These are phyloP conservation scores for Cytauxzoon felis DNA, from an alignment of 169 alveolate genomes.

Conservation along the genomic window DNA sequence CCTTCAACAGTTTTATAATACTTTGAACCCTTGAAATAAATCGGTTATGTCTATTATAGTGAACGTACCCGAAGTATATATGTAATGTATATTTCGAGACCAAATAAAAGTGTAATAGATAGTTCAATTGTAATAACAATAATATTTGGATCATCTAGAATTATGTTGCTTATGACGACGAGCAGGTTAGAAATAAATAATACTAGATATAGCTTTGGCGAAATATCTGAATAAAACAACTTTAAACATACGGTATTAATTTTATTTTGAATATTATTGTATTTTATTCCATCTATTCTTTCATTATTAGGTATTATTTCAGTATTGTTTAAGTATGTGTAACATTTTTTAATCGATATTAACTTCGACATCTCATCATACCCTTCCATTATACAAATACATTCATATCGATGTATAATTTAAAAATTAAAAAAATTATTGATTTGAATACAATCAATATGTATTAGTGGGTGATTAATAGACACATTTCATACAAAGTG, in stretches of 20 bases:
- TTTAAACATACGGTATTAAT: slow-evolving; percentile 1
- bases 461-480: not conserved
- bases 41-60: not conserved
- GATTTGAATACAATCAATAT: not conserved
- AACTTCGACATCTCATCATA: not conserved
- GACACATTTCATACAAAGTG: slow-evolving; percentile 60
- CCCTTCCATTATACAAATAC: not conserved
- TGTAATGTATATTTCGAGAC: slow-evolving; percentile 6
- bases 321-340: not conserved
- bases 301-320: not conserved
- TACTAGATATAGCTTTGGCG: slow-evolving; percentile 2
- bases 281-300: not conserved
- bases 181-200: not conserved
- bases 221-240: slow-evolving; percentile 5
- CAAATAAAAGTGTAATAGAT: not conserved
- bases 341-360: not conserved
- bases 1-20: slow-evolving; percentile 21
- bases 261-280: not conserved
- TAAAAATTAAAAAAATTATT: not conserved
- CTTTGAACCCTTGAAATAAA: slow-evolving; percentile 11
- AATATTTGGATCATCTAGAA: not conserved
- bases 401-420: not conserved
- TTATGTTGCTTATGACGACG: not conserved
- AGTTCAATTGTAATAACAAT: not conserved
- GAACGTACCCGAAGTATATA: slow-evolving; percentile 19